phyloP scores from a whole-genome alignment of 2,329 filamentous ascomycete genomes.

The Calonectria naviculata region DNA sequence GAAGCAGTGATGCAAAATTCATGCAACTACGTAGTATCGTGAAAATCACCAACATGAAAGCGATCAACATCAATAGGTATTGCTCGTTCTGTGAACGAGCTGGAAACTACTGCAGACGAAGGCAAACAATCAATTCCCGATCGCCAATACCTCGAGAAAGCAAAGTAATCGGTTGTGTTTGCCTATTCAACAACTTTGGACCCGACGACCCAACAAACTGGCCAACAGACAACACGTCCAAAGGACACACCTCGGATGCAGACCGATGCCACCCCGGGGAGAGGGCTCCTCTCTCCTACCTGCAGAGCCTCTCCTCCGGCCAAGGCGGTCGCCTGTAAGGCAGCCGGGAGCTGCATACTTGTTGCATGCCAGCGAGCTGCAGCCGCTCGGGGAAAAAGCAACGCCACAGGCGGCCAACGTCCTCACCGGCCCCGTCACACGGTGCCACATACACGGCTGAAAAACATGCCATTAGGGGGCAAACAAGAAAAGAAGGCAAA shows the following conservation, averaged over 20 bases:
- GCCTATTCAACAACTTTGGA: not conserved
- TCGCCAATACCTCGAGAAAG: no score
- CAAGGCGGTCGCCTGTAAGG: not conserved
- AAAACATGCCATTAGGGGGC: not conserved
- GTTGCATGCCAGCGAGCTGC: not conserved
- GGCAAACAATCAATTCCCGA: no score
- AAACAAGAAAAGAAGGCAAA: not conserved
- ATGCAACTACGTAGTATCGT: not conserved
- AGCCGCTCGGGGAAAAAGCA: slow-evolving; percentile 1
- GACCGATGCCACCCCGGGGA: not conserved
- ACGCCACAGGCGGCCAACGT: not conserved
- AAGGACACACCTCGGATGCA: not conserved
- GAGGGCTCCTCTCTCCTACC: not conserved
- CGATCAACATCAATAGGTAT: no score
- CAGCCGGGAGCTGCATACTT: not conserved
- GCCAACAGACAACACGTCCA: not conserved
- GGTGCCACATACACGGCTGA: not conserved
- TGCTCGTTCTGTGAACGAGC: no score
- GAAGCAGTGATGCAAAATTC: not conserved
- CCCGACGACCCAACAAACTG: not conserved
- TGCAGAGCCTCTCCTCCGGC: not conserved
- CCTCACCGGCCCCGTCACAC: not conserved
- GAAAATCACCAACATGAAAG: no score
- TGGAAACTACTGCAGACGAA: no score
- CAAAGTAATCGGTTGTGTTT: not conserved